phyloP scores from a whole-genome alignment of 2,329 filamentous ascomycete species.

The Thielaviopsis euricoi region DNA sequence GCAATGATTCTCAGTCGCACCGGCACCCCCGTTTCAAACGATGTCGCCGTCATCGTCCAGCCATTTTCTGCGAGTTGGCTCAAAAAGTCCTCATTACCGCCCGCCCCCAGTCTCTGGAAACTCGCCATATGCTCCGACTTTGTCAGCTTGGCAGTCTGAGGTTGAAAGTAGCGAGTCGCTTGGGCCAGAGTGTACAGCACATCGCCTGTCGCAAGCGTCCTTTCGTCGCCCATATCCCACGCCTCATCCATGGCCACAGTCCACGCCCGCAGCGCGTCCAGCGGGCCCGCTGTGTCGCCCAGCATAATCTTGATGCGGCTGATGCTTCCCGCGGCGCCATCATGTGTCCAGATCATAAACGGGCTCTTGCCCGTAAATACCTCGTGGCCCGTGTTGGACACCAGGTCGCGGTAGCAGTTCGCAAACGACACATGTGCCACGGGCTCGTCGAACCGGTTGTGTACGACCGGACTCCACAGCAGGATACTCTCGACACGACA shows the following conservation, averaged over 20 bases:
- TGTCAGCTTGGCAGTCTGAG: neutral
- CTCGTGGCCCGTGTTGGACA: slow-evolving; percentile 16
- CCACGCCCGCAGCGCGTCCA: slow-evolving; percentile 22
- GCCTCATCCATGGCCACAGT: slow-evolving; percentile 23
- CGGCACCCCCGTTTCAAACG: slow-evolving; percentile 22
- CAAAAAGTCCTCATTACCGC: slow-evolving; percentile 16
- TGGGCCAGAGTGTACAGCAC: neutral
- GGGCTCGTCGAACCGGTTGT: slow-evolving; percentile 16
- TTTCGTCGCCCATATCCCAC: slow-evolving; percentile 17
- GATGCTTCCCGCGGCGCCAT: slow-evolving; percentile 8
- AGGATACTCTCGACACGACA: slow-evolving; percentile 50
- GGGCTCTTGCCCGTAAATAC: slow-evolving; percentile 16
- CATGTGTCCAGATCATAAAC: slow-evolving; percentile 7
- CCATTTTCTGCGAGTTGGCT: slow-evolving; percentile 17
- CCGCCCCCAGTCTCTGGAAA: neutral
- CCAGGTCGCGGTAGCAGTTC: slow-evolving; percentile 24
- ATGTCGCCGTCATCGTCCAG: slow-evolving; percentile 21
- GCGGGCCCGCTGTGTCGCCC: slow-evolving; percentile 17
- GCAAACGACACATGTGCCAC: slow-evolving; percentile 26
- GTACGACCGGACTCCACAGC: slow-evolving; percentile 20
- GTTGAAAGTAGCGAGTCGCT: neutral
- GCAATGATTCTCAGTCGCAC: slow-evolving; percentile 16
- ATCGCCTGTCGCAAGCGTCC: neutral
- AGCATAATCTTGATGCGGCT: slow-evolving; percentile 22
- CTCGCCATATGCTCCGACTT: neutral